Base-by-base conservation (phyloP, 78 protist species). In the Dictyostelium firmibasis region DNA sequence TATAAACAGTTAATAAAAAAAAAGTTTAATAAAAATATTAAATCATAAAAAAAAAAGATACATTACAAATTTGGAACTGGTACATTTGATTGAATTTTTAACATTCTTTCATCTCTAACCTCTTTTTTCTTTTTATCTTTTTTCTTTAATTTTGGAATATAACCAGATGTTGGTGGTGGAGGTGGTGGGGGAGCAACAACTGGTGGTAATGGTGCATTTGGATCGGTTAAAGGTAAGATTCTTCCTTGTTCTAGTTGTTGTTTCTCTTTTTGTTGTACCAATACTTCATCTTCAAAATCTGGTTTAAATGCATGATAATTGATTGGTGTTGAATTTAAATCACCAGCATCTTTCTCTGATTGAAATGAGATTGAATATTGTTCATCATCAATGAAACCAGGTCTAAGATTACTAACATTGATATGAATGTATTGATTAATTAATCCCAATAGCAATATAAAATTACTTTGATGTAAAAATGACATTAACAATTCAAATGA, bases 391-490 rank as follows among this genome's bases (percentile, higher is more conserved):
- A 85, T 74, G 77, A 79, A 69, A 69, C 92, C 91, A 43, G 96
- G 96, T 92, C 92, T 92, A 27, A 75, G 76, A 74, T 84, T 85
- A 27, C 57, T 81, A 1, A 89, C 94, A 47, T 91, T 70, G 53
- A 96, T 95, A 88, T 81, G 41, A 47, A 97, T 29, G 72, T 96
- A 74, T 82, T 96, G 96, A 93, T 92, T 95, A 16, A 96, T 62
- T 11, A 93, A 31, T 50, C 92, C 27, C 1, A 96, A 25, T 14
- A 96, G 53, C 25, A 81, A 23, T 62, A 81, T 92, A 41, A 57
- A 82, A 14, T 88, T 47, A 29, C 53, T 43, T 38, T 85, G 83
- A 77, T 97, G 98, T 76, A 97, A 92, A 69, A 97, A 97, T 23
- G 85, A 57, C 44, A 91, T 36, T 36, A 97, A 87, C 25, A 95